Base-by-base conservation (phyloP, 2,329 filamentous ascomycete genomes). In the Hypoxylon sp. region DNA sequence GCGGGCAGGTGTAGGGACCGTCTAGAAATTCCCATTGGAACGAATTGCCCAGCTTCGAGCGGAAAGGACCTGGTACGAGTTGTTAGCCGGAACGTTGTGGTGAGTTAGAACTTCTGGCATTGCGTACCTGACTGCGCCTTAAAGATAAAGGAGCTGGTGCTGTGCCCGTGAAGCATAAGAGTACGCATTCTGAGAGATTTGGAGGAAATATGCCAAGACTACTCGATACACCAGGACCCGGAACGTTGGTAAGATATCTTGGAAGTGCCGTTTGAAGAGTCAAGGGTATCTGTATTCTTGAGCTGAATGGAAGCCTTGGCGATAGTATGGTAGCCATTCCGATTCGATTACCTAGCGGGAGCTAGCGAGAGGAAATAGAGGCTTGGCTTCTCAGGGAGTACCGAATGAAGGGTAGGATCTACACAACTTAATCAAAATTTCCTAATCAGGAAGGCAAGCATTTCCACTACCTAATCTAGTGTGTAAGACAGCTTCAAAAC, bases 101-200 rank as follows among this genome's bases (percentile, higher is more conserved):
- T 60, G 14, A 51, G 19, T 42, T 31, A 35, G 13, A 22, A 14
- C 4, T n/a, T 44, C 2, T 24, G 29, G 33, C 58, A 52, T 44
- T 44, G 73, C 74, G 26, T 17, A 80, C 80, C 76, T 19, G 80
- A 80, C 60, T 81, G 80, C 10, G 78, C 77, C 61, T 73, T 74
- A 64, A 81, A 78, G 53, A 81, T 81, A 19, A 72, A 65, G 68
- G 69, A 80, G 66, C 79, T 80, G 24, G 80, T 80, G 67, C 80
- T 80, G 42, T 76, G 75, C 39, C 80, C 80, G 68, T 81, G 80
- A 5, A 81, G 78, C 66, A 77, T 78, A 47, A 81, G 79, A 33
- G 81, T 66, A 51, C 70, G 76, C 75, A 80, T 80, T 11, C 55
- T 73, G 47, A 59, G 31, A 59, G 31, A 50, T 37, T 58, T 58